These are phyloP conservation scores for Rhynchosporium secalis DNA, from an alignment of 2,329 filamentous ascomycete species.

Conservation along the genomic window DNA sequence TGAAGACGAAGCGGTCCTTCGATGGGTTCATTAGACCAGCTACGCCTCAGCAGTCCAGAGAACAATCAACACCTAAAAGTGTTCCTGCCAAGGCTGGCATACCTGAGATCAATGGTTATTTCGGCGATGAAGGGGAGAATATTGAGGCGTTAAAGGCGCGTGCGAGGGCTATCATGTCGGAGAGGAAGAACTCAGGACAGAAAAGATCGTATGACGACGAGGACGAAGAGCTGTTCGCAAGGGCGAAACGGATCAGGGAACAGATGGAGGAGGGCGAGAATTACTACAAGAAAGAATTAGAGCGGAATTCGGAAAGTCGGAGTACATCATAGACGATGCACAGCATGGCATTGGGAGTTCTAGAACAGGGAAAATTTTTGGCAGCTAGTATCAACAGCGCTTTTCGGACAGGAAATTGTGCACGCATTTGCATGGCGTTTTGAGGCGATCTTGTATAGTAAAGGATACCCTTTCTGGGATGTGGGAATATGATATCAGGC, in stretches of 20 bases:
- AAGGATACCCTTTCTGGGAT: conserved; percentile 27
- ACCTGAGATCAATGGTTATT: conserved; percentile 5
- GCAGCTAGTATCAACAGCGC: conserved; percentile 9
- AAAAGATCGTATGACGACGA: conserved; percentile 29
- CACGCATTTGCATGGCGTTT: conserved; percentile 29
- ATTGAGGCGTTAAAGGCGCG: conserved; percentile 31
- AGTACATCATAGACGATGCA: conserved; percentile 9
- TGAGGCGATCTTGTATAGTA: conserved; percentile 14
- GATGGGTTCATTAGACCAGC: conserved; percentile 30
- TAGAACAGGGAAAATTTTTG: conserved; percentile 11
- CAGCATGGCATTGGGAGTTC: conserved; percentile 20
- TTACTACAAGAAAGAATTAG: conserved; percentile 36
- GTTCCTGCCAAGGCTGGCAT: conserved; percentile 26
- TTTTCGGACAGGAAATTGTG: conserved; percentile 5
- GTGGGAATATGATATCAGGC: conserved; percentile 9
- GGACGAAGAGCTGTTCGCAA: conserved; percentile 39
- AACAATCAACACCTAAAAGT: conserved; percentile 27
- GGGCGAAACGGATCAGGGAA: conserved; percentile 39
- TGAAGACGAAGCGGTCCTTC: conserved; percentile 34
- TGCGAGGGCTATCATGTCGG: conserved; percentile 31
- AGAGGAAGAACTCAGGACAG: conserved; percentile 21
- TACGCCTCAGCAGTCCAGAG: conserved; percentile 22
- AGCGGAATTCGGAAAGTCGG: conserved; percentile 30
- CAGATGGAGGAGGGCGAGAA: conserved; percentile 40
- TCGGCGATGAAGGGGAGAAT: conserved; percentile 5